Evolutionary conservation across 345 rosid genomes (phyloP).

Genomic region (Chamaenerion angustifolium): DNA sequence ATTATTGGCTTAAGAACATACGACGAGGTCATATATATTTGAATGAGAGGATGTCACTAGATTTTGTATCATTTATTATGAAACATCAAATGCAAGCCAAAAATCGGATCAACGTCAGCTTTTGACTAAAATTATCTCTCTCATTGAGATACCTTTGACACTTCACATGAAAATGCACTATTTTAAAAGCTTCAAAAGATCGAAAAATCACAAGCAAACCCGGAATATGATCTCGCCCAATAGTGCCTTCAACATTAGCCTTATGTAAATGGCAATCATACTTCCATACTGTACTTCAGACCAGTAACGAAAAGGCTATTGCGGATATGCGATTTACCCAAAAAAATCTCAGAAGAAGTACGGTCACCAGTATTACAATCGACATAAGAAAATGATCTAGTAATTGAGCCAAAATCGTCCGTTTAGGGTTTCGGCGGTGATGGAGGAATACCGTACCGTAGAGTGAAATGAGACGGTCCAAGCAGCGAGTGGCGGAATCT

Average conservation of each 20-base stretch:
- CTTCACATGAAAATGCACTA: neutral
- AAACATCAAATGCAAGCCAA: neutral
- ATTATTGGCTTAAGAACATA: neutral
- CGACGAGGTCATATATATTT: neutral
- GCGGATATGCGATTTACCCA: too few relatives aligned
- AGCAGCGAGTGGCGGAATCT: constrained; percentile 40
- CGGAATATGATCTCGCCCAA: too few relatives aligned
- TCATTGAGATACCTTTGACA: neutral
- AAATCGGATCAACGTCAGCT: neutral
- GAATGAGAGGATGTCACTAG: too few relatives aligned
- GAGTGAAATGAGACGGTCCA: constrained; percentile 57
- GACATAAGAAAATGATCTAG: too few relatives aligned
- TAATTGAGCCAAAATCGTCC: too few relatives aligned
- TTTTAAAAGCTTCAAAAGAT: neutral
- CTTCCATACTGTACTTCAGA: too few relatives aligned
- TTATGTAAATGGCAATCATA: too few relatives aligned
- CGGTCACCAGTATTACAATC: too few relatives aligned
- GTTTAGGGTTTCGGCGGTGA: constrained; percentile 1
- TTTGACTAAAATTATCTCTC: neutral
- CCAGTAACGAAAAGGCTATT: neutral
- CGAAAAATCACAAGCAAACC: too few relatives aligned
- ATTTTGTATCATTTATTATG: neutral
- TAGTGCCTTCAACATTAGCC: too few relatives aligned
- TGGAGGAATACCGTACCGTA: constrained; percentile 31
- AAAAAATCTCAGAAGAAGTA: too few relatives aligned